phyloP scores from a whole-genome alignment of 208 protist genomes.

The Porcisia hertigi region DNA sequence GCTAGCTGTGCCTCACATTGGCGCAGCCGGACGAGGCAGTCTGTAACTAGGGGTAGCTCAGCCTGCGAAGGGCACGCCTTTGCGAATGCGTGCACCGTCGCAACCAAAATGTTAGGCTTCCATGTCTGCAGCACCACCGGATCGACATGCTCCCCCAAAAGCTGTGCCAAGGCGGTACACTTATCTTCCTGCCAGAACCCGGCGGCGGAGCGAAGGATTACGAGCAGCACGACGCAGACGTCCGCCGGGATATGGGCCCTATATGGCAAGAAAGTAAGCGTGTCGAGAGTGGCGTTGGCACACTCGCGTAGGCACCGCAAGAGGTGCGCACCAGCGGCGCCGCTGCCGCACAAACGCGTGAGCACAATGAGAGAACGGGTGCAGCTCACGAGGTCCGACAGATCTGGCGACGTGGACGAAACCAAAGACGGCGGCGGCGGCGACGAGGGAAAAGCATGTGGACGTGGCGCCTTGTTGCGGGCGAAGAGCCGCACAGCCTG shows the following conservation, averaged over 20 bases:
- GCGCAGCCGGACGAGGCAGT: conserved; percentile 43
- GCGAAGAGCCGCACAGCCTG: conserved; percentile 17
- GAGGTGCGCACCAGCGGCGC: conserved; percentile 8
- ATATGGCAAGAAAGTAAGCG: conserved; percentile 30
- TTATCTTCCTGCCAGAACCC: conserved; percentile 28
- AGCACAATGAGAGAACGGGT: conserved; percentile 25
- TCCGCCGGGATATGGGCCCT: conserved; percentile 30
- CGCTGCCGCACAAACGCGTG: conserved; percentile 1
- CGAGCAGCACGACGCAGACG: conserved; percentile 35
- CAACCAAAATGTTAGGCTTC: conserved; percentile 51
- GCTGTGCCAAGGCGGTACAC: conserved; percentile 30
- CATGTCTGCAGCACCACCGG: conserved; percentile 39
- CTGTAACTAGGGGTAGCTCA: conserved; percentile 32
- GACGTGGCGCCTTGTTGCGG: not conserved
- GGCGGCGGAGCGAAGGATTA: conserved; percentile 27
- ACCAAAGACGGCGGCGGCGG: not conserved
- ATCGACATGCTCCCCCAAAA: conserved; percentile 41
- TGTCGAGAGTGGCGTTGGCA: conserved; percentile 11
- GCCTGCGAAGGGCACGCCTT: conserved; percentile 32
- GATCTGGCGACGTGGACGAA: conserved; percentile 1
- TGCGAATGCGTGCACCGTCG: conserved; percentile 58
- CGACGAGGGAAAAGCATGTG: not conserved
- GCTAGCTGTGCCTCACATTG: conserved; percentile 49
- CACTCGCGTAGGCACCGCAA: conserved; percentile 11
- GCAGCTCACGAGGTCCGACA: conserved; percentile 18